Evolutionary conservation across 2,329 filamentous ascomycete species (phyloP), one percentile per base, ranked within the genome.

Genomic region (Epichloe coenophiala): DNA sequence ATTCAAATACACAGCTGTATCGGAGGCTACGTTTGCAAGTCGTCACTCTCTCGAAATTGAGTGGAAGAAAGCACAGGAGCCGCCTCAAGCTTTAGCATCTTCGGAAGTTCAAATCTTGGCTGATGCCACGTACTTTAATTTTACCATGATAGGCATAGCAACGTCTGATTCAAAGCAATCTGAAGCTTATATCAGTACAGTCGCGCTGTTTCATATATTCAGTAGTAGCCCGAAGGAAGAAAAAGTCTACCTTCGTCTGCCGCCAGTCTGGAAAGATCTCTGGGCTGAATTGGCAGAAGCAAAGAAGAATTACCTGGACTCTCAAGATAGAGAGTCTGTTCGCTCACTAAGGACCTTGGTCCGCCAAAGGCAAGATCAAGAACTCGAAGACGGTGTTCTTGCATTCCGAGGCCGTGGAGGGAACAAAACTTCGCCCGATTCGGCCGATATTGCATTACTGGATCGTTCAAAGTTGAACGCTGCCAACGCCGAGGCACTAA

Each of bases 151-250:
- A 4, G 74, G 76, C 0, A 67, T 94, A 42, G 85, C 88, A 11
- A 84, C 88, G 0, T 80, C 88, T 0, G 84, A 88, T 49, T 58
- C 74, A 12, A 81, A 83, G 56, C 90, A 98, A 63, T 94, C 93
- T 5, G 90, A 97, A 65, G 83, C 84, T 1, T 97, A 84, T 58
- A 77, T 93, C 41, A 86, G 89, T 5, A 95, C 89, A 0, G 75
- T 80, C 12, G 88, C 86, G 2, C 69, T 98, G 1, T 96, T 95
- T 63, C 76, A 86, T 40, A 74, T 95, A 1, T 95, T 89, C 56
- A 80, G 81, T 1, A 76, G 78, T n/a, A 86, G 82, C 15, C 68
- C 79, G 0, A 93, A 88, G 58, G 91, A 97, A 60, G 88, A 94
- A 55, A 97, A 94, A 63, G 79, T 88, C 2, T 84, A 84, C 53